Percentiles rank a stretch among this genome's conserved stretches.
Evolutionary conservation across 1,139 yeast species (phyloP).

Genomic region (Hemisphaericaspora xylanilytica): DNA sequence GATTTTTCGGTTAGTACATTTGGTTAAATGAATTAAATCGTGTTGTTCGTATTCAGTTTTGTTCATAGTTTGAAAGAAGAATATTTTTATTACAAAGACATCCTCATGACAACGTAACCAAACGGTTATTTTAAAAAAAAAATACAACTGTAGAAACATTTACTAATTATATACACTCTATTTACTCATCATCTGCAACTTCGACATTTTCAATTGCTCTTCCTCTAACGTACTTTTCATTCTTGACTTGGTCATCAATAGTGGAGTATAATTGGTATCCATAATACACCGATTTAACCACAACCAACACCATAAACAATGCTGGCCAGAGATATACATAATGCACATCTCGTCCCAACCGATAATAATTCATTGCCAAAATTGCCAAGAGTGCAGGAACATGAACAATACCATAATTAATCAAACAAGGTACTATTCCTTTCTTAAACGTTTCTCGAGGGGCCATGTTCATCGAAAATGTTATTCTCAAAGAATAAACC

Average conservation of each 20-base stretch:
- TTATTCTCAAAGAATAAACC: constrained; percentile 2
- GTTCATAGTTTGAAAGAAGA: too few species aligned
- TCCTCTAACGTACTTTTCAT: constrained; percentile 60
- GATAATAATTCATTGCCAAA: constrained; percentile 7
- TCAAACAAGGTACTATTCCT: constrained; percentile 15
- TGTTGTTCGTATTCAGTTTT: too few species aligned
- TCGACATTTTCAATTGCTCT: constrained; percentile 58
- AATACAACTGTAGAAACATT: neutral
- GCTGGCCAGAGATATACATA: constrained; percentile 13
- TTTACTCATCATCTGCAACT: constrained; percentile 12
- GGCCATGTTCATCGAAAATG: constrained; percentile 1
- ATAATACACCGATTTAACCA: constrained; percentile 13
- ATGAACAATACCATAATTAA: constrained; percentile 16
- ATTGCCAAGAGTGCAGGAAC: constrained; percentile 14
- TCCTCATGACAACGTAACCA: too few species aligned
- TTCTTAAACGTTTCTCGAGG: constrained; percentile 7
- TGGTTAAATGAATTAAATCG: neutral
- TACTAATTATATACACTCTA: neutral
- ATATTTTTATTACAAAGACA: too few species aligned
- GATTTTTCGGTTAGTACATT: neutral
- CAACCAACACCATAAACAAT: constrained; percentile 16
- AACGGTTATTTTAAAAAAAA: too few species aligned
- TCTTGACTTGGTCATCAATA: constrained; percentile 50
- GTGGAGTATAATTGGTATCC: constrained; percentile 16
- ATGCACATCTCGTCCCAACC: constrained; percentile 2